phyloP scores from a whole-genome alignment of 257 asterid species.

The Euphrasia confusa region DNA sequence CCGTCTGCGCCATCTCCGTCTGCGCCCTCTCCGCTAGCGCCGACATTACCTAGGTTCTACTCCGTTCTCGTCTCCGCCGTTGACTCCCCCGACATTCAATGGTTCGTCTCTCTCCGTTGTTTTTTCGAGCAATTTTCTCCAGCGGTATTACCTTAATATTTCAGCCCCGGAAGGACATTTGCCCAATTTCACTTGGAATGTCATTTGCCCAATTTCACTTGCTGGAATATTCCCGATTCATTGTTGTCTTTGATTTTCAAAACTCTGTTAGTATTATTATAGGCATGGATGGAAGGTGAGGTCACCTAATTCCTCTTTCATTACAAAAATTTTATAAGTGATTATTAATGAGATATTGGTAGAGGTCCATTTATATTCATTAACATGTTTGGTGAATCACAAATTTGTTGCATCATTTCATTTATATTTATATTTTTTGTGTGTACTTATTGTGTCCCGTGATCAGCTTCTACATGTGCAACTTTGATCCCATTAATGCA shows the following conservation, averaged over 20 bases:
- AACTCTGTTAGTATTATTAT: conserved; percentile 52
- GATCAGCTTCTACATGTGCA: conserved; percentile 79
- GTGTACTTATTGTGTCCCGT: conserved; percentile 13
- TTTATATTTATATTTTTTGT: not conserved
- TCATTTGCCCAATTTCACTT: conserved; percentile 84
- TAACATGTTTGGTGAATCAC: conserved; percentile 1
- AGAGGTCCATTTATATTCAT: not conserved
- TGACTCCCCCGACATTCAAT: no score
- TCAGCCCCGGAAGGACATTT: conserved; percentile 97
- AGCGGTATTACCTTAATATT: conserved; percentile 88
- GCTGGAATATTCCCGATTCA: conserved; percentile 63
- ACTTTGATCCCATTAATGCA: conserved; percentile 77
- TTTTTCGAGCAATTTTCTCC: conserved; percentile 25
- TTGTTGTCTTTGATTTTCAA: conserved; percentile 73
- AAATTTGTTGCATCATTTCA: not conserved
- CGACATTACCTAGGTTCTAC: no score
- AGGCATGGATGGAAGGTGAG: conserved; percentile 89
- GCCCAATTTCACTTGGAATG: no score
- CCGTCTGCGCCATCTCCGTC: no score
- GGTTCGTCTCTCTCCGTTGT: no score
- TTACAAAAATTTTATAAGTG: not conserved
- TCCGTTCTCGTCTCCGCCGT: no score
- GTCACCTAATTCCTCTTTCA: not conserved
- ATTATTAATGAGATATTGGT: not conserved
- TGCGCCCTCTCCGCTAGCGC: no score